Percentiles rank a stretch among this genome's conserved stretches.
phyloP scores from a whole-genome alignment of 495 filamentous ascomycete species.

The Opeltia flavorubescens region DNA sequence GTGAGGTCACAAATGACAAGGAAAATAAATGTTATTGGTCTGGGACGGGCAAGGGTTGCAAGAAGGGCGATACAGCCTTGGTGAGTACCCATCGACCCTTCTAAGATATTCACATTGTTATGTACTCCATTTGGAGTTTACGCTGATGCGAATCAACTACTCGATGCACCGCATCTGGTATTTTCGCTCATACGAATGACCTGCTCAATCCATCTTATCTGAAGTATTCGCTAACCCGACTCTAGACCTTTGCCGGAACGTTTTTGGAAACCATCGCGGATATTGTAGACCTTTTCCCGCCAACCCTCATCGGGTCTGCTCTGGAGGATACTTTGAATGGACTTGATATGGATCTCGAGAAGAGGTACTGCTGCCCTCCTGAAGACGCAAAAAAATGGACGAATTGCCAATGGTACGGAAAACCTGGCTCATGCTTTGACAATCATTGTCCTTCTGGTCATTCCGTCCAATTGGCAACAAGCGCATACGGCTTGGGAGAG shows the following conservation, averaged over 20 bases:
- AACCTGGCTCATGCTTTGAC: slow-evolving; percentile 15
- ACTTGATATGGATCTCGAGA: not conserved
- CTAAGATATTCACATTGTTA: not conserved
- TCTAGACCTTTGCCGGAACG: not conserved
- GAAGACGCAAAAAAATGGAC: not conserved
- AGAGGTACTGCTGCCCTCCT: slow-evolving; percentile 12
- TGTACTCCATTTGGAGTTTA: no score
- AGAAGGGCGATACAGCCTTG: not conserved
- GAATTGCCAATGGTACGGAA: slow-evolving; percentile 9
- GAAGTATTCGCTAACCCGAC: no score
- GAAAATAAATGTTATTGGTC: not conserved
- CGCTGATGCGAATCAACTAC: no score
- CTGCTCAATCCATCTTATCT: no score
- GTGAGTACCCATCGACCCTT: not conserved
- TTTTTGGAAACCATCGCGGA: not conserved
- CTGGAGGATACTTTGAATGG: slow-evolving; percentile 1
- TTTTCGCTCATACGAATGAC: no score
- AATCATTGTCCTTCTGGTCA: slow-evolving; percentile 9
- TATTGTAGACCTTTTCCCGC: not conserved
- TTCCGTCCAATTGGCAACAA: slow-evolving; percentile 9
- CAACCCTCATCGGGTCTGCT: not conserved
- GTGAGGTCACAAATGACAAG: not conserved
- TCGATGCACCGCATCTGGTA: no score
- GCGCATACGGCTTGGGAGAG: not conserved
- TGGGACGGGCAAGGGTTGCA: not conserved